Base-by-base conservation (phyloP, 176 grass and related monocot genomes). In the Triticum monococcum region DNA sequence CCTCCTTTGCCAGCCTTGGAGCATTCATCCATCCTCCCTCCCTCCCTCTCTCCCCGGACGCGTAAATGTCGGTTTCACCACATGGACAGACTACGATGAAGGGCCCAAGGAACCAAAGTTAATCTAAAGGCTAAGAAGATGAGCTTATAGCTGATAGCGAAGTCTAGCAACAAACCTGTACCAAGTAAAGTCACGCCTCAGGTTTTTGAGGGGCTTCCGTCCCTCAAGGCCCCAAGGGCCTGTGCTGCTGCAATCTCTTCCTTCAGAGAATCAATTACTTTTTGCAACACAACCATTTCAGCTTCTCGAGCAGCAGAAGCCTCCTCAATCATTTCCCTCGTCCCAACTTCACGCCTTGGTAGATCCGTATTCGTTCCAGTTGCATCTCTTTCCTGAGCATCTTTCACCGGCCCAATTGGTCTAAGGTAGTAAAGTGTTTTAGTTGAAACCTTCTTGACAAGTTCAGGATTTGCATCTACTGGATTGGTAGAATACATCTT, bases 361-460 rank as follows among this genome's bases (percentile, higher is more conserved):
- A 59, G 3, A 43, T 78, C 35, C 9, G 20, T 20, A 68, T 52
- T 18, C 8, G 8, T 78, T 16, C 18, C 23, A 72, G 38, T 78
- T 81, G 68, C 61, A 81, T 20, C 43, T 52, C 63, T 80, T 5
- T 45, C 68, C 31, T 63, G 60, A 12, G 57, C 12, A 8, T 66
- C 82, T 74, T 72, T 74, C 16, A 20, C 17, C 3, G 24, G 43
- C 16, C 46, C 67, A 80, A 43, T 74, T 40, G 23, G 14, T 74
- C 60, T 57, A 28, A 84, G 75, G 52, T 88, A 88, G 80, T 89
- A 84, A 7, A 75, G 43, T 7, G 33, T 89, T 32, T 80, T 67
- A 48, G 83, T 69, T 36, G 60, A 81, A 76, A 89, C 50, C 28
- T 50, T 73, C 74, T 32, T 33, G 17, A 17, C 45, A 4, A 22